Base-by-base conservation (phyloP, 2,329 filamentous ascomycete species). In the Xylariaceae sp. region DNA sequence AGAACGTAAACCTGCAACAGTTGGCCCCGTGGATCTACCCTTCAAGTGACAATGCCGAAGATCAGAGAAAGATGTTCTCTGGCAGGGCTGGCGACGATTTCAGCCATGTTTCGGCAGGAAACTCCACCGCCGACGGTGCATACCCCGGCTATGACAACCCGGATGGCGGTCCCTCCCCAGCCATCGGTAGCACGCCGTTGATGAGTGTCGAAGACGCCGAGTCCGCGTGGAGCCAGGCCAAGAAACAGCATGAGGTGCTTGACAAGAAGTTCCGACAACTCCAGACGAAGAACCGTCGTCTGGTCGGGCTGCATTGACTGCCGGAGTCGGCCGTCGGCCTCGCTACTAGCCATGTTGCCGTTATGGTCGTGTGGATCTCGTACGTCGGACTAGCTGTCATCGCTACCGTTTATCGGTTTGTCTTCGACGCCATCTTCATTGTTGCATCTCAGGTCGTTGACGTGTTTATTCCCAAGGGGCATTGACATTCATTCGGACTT, bases 151-250 rank as follows among this genome's bases (percentile, higher is more conserved):
- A 73, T 50, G 71, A 73, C n/a, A 68, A 66, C 42, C 52, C 56
- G 1, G 62, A 64, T 50, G 64, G 62, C 4, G 32, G 32, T 4
- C 62, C 69, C 2, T 68, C 68, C 18, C 67, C 70, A 12, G 70
- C 74, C n/a, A 75, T 78, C 49, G 75, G 73, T 37, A 79, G 76
- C 55, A 81, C 84, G 59, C 79, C 81, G 4, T 72, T 85, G 7
- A 82, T 89, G 78, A 84, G 76, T 46, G 77, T 88, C 2, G 81
- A 87, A 59, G 87, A 89, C 56, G 81, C 85, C 1, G 87, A 89
- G 73, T 75, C 74, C 53, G 81, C 81, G 44, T 74, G 84, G 43
- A 64, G 70, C 2, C 60, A 65, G 43, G 62, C 68, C 40, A 70
- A 69, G 59, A 72, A 72, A 56, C 67, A 70, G 52, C 70, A 72